Evolutionary conservation across 2,329 filamentous ascomycete genomes (phyloP).

Genomic region (Phyllosticta citrichinensis): DNA sequence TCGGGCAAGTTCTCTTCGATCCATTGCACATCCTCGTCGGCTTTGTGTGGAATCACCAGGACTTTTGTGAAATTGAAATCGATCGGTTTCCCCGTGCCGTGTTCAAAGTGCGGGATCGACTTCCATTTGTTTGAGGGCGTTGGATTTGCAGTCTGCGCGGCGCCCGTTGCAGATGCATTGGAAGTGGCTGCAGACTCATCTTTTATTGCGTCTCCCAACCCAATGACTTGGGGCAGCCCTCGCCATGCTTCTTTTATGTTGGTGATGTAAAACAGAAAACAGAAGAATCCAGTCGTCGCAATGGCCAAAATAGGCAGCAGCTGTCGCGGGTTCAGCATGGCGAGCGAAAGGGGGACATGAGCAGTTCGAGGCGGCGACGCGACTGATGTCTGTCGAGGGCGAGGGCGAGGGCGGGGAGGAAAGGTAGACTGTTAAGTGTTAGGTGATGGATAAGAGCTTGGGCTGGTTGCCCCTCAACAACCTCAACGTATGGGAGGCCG

Average conservation of each 20-base stretch:
- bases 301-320: slow-evolving; percentile 23
- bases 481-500: neutral
- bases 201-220: slow-evolving; percentile 27
- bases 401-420: neutral
- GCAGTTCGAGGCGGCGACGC: neutral
- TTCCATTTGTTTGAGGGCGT: slow-evolving; percentile 24
- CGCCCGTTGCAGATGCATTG: slow-evolving; percentile 16
- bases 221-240: slow-evolving; percentile 30
- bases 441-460: neutral
- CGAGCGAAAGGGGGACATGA: neutral
- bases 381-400: neutral
- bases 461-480: neutral
- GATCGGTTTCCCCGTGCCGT: slow-evolving; percentile 26
- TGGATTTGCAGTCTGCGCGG: neutral
- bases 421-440: neutral
- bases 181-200: slow-evolving; percentile 14
- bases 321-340: slow-evolving; percentile 15
- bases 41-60: slow-evolving; percentile 45
- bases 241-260: slow-evolving; percentile 26
- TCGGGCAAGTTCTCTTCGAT: slow-evolving; percentile 42
- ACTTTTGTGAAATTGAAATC: slow-evolving; percentile 43
- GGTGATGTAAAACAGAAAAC: slow-evolving; percentile 29
- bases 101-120: slow-evolving; percentile 23
- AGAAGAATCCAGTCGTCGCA: slow-evolving; percentile 17
- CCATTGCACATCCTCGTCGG: slow-evolving; percentile 44